Conservation (phyloP, 2,329 filamentous ascomycete genomes). For the Tolypocladium guangdongense region DNA sequence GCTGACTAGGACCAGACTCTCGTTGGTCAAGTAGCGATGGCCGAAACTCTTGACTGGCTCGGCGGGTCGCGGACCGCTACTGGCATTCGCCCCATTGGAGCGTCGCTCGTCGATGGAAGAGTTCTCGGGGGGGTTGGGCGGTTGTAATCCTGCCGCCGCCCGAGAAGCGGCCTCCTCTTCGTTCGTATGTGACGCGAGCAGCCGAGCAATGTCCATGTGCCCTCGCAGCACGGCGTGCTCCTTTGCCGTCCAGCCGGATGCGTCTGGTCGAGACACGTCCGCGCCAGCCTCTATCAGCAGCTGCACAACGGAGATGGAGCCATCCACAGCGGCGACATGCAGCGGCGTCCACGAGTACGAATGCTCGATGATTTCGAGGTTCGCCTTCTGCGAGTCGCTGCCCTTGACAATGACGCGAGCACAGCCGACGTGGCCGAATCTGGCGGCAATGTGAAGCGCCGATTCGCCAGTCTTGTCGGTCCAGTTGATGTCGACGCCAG, state of each 20-base stretch:
- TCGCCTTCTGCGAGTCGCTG: slow-evolving; percentile 56
- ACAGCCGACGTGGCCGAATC: slow-evolving; percentile 76
- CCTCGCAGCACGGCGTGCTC: slow-evolving; percentile 89
- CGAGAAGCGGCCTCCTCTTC: slow-evolving; percentile 17
- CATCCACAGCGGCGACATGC: slow-evolving; percentile 86
- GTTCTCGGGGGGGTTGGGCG: slow-evolving; percentile 27
- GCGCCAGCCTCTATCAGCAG: slow-evolving; percentile 70
- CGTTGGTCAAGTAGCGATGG: slow-evolving; percentile 82
- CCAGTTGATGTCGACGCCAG: slow-evolving; percentile 88
- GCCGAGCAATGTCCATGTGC: slow-evolving; percentile 68
- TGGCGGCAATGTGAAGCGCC: slow-evolving; percentile 81
- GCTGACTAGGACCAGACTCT: slow-evolving; percentile 84
- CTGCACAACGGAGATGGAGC: slow-evolving; percentile 63
- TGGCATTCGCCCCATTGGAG: slow-evolving; percentile 36
- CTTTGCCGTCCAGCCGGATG: slow-evolving; percentile 86
- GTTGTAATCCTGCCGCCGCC: slow-evolving; percentile 9
- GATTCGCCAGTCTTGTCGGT: slow-evolving; percentile 85
- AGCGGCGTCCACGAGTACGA: slow-evolving; percentile 93
- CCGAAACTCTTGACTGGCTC: slow-evolving; percentile 93
- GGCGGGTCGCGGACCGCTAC: slow-evolving; percentile 35
- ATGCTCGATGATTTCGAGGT: slow-evolving; percentile 69
- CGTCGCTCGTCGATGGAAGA: slow-evolving; percentile 52
- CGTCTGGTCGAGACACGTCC: slow-evolving; percentile 63
- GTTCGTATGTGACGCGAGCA: slow-evolving; percentile 44
- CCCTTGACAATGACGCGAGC: slow-evolving; percentile 65